These are phyloP conservation scores for Salix arbutifolia DNA, from an alignment of 345 rosid genomes.

Conservation along the genomic window DNA sequence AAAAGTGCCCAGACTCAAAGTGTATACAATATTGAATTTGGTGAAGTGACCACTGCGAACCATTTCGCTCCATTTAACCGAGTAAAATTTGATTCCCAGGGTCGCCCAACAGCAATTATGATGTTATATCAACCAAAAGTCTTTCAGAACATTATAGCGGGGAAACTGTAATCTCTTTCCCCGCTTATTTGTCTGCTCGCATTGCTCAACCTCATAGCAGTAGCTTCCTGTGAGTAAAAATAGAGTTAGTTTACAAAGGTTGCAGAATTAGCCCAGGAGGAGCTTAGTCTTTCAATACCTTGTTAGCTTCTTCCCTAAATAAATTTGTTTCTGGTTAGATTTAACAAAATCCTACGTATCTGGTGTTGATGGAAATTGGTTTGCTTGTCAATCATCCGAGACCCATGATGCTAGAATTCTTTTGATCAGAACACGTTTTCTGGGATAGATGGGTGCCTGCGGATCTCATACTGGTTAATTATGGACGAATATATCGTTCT, in stretches of 20 bases:
- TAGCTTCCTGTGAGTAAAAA: background rate
- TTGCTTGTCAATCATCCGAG: background rate
- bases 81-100: background rate
- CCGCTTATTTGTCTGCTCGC: background rate
- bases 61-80: no score
- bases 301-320: background rate
- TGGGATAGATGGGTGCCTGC: background rate
- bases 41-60: no score
- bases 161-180: background rate
- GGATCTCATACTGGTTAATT: background rate
- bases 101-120: background rate
- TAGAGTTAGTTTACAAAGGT: background rate
- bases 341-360: background rate
- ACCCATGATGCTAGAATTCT: background rate
- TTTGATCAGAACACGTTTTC: background rate
- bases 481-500: background rate
- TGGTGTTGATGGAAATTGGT: background rate
- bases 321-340: background rate
- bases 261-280: background rate
- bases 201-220: background rate
- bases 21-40: no score
- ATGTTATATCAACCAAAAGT: background rate
- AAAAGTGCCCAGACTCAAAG: background rate
- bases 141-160: no score
- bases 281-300: background rate